Conservation (phyloP, 768 basidiomycete genomes). For the Collybia nuda region DNA sequence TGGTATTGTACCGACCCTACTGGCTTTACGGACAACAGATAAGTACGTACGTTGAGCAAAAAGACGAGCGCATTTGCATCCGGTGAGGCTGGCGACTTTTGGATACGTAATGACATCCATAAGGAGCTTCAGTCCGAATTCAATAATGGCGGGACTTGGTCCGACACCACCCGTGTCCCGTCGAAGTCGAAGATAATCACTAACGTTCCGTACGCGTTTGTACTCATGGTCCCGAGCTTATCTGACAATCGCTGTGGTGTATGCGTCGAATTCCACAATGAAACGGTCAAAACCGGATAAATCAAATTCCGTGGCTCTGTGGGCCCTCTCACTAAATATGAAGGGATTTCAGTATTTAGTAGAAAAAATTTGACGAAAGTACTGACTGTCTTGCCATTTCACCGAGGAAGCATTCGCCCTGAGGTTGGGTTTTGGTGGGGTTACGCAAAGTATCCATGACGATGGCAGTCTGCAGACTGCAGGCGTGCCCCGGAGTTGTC, state of each 20-base stretch:
- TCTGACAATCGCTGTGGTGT: not conserved
- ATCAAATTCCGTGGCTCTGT: not conserved
- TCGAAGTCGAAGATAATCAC: constrained; percentile 16
- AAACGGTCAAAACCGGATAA: not conserved
- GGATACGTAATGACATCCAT: constrained; percentile 19
- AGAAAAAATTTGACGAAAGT: not conserved
- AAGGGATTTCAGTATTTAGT: no score
- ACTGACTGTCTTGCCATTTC: constrained; percentile 16
- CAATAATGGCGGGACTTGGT: constrained; percentile 13
- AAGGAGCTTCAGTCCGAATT: constrained; percentile 20
- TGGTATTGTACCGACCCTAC: not conserved
- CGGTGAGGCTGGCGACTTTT: constrained; percentile 8
- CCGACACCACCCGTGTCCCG: constrained; percentile 15
- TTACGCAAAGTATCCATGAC: constrained; percentile 20
- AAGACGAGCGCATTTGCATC: constrained; percentile 14
- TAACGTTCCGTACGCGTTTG: constrained; percentile 7
- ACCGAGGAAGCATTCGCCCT: constrained; percentile 14
- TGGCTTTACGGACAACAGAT: not conserved
- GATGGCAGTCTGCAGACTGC: constrained; percentile 11
- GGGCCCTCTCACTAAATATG: not conserved
- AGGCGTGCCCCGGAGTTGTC: constrained; percentile 8
- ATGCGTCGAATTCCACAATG: not conserved
- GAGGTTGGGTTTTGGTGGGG: constrained; percentile 11
- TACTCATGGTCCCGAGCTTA: not conserved
- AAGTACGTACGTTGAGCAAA: not conserved